A percentile compares a stretch with the other conserved stretches of the same genome.
phyloP scores from a whole-genome alignment of 1,284 basidiomycete genomes.

The Psilocybe mexicana region DNA sequence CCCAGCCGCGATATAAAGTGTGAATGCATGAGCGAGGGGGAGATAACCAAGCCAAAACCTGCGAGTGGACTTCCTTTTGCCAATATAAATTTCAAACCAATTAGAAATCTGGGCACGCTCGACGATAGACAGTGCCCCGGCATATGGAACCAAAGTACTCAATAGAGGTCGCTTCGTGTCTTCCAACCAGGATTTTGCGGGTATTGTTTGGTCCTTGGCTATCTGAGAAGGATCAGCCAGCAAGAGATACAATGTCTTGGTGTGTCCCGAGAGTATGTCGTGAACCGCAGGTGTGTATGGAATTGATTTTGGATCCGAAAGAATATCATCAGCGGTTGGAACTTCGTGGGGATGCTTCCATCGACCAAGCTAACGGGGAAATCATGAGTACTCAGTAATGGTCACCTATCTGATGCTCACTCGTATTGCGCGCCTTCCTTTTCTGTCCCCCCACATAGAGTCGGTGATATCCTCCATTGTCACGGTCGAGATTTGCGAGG shows the following conservation, averaged over 20 bases:
- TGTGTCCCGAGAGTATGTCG: slow-evolving; percentile 4
- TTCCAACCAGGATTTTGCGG: background rate
- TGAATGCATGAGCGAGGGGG: slow-evolving; percentile 25
- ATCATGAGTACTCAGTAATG: background rate
- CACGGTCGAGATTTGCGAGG: slow-evolving; percentile 1
- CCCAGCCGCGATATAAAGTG: slow-evolving; percentile 17
- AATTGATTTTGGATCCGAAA: background rate
- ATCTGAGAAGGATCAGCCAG: slow-evolving; percentile 16
- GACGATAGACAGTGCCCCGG: slow-evolving; percentile 16
- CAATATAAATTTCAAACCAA: slow-evolving; percentile 25
- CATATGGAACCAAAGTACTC: slow-evolving; percentile 11
- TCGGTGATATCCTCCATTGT: background rate
- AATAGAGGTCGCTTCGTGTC: background rate
- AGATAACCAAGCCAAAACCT: slow-evolving; percentile 14
- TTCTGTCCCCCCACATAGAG: background rate
- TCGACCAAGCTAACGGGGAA: background rate
- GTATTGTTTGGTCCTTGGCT: slow-evolving; percentile 17
- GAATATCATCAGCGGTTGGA: background rate
- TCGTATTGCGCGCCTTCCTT: background rate
- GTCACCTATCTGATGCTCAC: background rate
- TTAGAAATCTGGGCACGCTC: slow-evolving; percentile 24
- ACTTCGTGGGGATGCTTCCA: background rate
- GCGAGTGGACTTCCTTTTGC: background rate
- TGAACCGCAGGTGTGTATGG: slow-evolving; percentile 20
- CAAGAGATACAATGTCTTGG: slow-evolving; percentile 3